Evolutionary conservation across 2,329 filamentous ascomycete species (phyloP).

Genomic region (Exophiala viscosa): DNA sequence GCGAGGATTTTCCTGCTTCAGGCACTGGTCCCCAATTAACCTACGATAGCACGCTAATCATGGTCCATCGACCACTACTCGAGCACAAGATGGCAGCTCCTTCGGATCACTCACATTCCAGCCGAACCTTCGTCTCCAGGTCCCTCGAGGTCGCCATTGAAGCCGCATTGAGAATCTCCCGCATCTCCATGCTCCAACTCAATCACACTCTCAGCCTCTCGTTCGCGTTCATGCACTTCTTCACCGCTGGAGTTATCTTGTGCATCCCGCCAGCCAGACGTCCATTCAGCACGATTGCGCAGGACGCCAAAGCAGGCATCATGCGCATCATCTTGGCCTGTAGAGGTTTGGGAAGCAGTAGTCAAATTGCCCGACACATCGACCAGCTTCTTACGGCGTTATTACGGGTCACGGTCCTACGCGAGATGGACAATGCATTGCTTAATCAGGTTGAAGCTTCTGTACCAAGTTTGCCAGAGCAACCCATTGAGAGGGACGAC

Average conservation of each 20-base stretch:
- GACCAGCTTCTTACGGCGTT: slow-evolving; percentile 30
- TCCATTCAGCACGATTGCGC: slow-evolving; percentile 29
- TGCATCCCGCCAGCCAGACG: slow-evolving; percentile 31
- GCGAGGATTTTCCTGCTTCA: slow-evolving; percentile 13
- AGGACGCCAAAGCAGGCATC: slow-evolving; percentile 32
- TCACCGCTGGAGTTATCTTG: slow-evolving; percentile 29
- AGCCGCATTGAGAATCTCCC: slow-evolving; percentile 32
- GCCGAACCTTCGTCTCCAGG: slow-evolving; percentile 3
- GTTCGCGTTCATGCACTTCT: slow-evolving; percentile 25
- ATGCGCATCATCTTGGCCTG: slow-evolving; percentile 31
- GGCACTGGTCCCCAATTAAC: slow-evolving; percentile 26
- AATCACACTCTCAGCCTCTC: slow-evolving; percentile 28
- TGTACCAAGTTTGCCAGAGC: background rate
- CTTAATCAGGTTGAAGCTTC: slow-evolving; percentile 2
- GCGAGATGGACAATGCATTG: slow-evolving; percentile 19
- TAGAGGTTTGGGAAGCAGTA: slow-evolving; percentile 22
- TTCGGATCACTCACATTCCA: background rate
- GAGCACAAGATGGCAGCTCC: slow-evolving; percentile 20
- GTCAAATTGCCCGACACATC: slow-evolving; percentile 29
- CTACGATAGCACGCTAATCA: slow-evolving; percentile 29
- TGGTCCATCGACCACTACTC: slow-evolving; percentile 27
- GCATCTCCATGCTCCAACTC: slow-evolving; percentile 28
- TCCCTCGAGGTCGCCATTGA: slow-evolving; percentile 23
- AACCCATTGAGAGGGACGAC: background rate
- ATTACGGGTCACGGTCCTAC: slow-evolving; percentile 27